phyloP scores from a whole-genome alignment of 495 filamentous ascomycete species.

The Glonium stellatum region DNA sequence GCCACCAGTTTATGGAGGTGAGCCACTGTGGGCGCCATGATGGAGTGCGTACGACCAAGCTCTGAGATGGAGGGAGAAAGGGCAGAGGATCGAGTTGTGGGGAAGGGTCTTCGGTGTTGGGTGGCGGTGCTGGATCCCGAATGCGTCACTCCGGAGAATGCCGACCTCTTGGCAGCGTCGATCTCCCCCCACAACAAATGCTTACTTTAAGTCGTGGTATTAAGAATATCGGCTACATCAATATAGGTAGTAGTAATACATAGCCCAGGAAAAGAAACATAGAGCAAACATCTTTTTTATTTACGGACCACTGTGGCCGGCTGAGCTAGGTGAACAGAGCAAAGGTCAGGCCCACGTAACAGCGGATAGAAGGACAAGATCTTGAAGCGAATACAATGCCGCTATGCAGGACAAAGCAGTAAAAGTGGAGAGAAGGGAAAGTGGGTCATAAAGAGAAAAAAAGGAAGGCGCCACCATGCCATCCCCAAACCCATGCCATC shows the following conservation, averaged over 20 bases:
- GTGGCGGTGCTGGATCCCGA: neutral
- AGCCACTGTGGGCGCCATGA: conserved; percentile 29
- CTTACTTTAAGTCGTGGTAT: neutral
- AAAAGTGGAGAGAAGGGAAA: conserved; percentile 7
- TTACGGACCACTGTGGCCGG: conserved; percentile 6
- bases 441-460: conserved; percentile 9
- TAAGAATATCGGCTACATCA: neutral
- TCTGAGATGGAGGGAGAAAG: neutral
- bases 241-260: conserved; percentile 2
- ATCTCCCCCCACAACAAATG: neutral
- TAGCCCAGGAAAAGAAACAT: conserved; percentile 1
- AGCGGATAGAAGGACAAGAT: conserved; percentile 1
- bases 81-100: neutral
- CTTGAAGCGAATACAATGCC: conserved; percentile 13
- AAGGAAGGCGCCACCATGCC: conserved; percentile 22
- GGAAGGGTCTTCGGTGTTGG: neutral
- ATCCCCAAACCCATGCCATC: conserved; percentile 9
- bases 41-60: conserved; percentile 4
- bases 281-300: conserved; percentile 20
- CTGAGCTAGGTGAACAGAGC: neutral
- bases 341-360: neutral
- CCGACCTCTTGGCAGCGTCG: neutral
- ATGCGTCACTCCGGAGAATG: conserved; percentile 3
- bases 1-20: conserved; percentile 33
- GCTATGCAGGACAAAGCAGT: conserved; percentile 20